These are phyloP conservation scores for Rhodotorula toruloides DNA, from an alignment of 768 basidiomycete genomes.

Conservation along the genomic window DNA sequence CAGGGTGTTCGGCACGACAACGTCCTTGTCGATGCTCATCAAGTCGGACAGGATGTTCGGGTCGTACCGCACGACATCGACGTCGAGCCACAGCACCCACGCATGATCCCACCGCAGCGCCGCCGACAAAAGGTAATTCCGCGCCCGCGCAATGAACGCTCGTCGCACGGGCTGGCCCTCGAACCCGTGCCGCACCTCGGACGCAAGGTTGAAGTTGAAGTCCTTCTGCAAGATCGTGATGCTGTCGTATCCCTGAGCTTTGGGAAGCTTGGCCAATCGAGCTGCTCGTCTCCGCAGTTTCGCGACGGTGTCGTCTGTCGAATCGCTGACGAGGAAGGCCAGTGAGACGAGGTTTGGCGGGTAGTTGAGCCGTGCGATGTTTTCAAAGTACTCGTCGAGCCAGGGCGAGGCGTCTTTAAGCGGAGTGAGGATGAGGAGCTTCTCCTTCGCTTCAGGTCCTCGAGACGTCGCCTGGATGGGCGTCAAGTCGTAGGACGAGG, in stretches of 20 bases:
- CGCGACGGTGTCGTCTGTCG: constrained; percentile 15
- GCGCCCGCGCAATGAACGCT: constrained; percentile 23
- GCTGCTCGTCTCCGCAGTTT: constrained; percentile 3
- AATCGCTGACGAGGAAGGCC: constrained; percentile 30
- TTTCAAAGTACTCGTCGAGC: constrained; percentile 30
- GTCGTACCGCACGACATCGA: constrained; percentile 30
- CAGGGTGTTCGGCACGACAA: constrained; percentile 20
- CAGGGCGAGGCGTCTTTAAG: constrained; percentile 16
- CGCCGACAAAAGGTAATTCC: constrained; percentile 14
- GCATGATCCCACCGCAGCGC: constrained; percentile 12
- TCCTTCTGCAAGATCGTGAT: constrained; percentile 25
- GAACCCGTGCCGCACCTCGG: constrained; percentile 16
- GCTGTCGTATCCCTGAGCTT: constrained; percentile 3
- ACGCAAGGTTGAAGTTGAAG: constrained; percentile 17
- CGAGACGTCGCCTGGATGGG: constrained; percentile 9
- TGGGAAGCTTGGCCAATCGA: not conserved
- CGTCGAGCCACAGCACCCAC: constrained; percentile 31
- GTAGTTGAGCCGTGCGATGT: constrained; percentile 3
- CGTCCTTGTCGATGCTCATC: constrained; percentile 26
- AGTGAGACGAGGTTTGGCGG: constrained; percentile 27
- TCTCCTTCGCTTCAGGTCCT: not conserved
- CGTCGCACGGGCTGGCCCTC: constrained; percentile 26
- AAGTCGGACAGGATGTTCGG: constrained; percentile 20
- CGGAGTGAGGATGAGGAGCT: constrained; percentile 29
- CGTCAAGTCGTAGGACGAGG: constrained; percentile 2